Conservation (phyloP, 2,329 filamentous ascomycete genomes). For the Aspergillus sp. region DNA sequence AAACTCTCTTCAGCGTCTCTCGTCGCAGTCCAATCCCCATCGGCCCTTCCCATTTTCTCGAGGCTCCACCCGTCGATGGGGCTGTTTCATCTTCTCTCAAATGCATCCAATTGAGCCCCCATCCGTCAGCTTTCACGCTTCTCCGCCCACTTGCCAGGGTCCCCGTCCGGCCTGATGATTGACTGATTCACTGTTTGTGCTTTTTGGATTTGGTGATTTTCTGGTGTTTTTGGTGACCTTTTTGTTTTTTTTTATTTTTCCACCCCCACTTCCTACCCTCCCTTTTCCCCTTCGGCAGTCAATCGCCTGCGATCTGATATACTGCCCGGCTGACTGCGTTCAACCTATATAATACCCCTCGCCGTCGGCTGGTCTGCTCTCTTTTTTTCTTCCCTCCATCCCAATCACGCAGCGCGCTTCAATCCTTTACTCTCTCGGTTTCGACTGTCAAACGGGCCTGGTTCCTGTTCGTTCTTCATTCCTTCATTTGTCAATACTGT, state of each 20-base stretch:
- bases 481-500: slow-evolving; percentile 9
- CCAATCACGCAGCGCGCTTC: slow-evolving; percentile 24
- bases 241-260: not conserved
- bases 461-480: slow-evolving; percentile 34
- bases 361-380: slow-evolving; percentile 13
- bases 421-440: slow-evolving; percentile 22
- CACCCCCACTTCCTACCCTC: not conserved
- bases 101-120: not conserved
- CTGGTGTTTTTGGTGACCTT: too few relatives aligned
- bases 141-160: not conserved
- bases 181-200: not conserved
- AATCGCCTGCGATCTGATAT: not conserved
- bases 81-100: not conserved
- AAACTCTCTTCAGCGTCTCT: not conserved
- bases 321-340: not conserved
- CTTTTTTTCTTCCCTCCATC: slow-evolving; percentile 15
- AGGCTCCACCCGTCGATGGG: not conserved
- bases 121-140: not conserved
- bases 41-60: not conserved
- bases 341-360: slow-evolving; percentile 19
- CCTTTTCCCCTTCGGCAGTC: not conserved
- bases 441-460: slow-evolving; percentile 34
- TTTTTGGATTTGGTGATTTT: too few relatives aligned
- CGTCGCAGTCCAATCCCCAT: not conserved
- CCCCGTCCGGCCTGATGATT: not conserved